Evolutionary conservation across 2,329 filamentous ascomycete species (phyloP).

Genomic region (Purpureocillium lavendulum): DNA sequence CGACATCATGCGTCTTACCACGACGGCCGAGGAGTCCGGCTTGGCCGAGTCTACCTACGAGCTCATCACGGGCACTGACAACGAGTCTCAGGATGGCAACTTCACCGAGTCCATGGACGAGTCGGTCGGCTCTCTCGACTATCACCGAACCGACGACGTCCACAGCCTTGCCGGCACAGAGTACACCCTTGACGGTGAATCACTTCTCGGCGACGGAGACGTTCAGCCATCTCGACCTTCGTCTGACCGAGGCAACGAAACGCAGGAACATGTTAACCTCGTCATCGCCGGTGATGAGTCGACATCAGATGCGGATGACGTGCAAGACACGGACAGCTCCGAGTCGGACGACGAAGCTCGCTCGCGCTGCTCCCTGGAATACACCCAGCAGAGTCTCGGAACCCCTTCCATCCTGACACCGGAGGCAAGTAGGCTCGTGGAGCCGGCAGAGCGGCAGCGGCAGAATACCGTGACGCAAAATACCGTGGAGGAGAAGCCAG

Average conservation of each 20-base stretch:
- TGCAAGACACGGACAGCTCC: slow-evolving; percentile 5
- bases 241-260: slow-evolving; percentile 1
- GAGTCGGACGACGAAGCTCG: slow-evolving; percentile 30
- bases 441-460: slow-evolving; percentile 5
- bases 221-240: not conserved
- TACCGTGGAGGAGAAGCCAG: slow-evolving; percentile 3
- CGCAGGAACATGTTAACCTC: not conserved
- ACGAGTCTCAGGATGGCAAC: slow-evolving; percentile 42
- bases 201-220: slow-evolving; percentile 24
- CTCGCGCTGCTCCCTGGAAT: slow-evolving; percentile 34
- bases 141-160: slow-evolving; percentile 40
- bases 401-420: slow-evolving; percentile 32
- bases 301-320: not conserved
- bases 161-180: slow-evolving; percentile 43
- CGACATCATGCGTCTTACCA: slow-evolving; percentile 43
- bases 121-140: slow-evolving; percentile 42
- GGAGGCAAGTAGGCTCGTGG: slow-evolving; percentile 21
- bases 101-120: slow-evolving; percentile 38
- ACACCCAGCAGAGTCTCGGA: slow-evolving; percentile 39
- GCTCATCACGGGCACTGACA: slow-evolving; percentile 44
- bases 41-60: slow-evolving; percentile 50
- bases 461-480: slow-evolving; percentile 5
- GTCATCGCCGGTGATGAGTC: not conserved
- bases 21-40: slow-evolving; percentile 38
- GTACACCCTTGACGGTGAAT: slow-evolving; percentile 35